Percentiles rank a stretch among this genome's conserved stretches.
These are phyloP conservation scores for Thermothelomyces thermophilus DNA, from an alignment of 2,329 filamentous ascomycete species.

Conservation along the genomic window DNA sequence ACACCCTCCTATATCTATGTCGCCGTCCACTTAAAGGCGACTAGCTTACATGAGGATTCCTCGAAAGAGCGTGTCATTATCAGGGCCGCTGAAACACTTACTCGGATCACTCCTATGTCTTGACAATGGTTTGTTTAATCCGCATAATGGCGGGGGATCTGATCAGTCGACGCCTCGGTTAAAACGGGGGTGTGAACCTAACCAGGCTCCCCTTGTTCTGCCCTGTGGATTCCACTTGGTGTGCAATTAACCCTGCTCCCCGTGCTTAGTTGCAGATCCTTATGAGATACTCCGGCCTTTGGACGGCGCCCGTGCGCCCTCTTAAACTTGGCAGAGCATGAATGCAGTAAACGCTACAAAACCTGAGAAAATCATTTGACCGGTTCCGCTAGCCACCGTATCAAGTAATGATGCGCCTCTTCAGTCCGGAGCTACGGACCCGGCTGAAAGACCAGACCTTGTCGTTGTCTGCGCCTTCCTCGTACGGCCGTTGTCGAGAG, in stretches of 20 bases:
- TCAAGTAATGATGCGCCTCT: too few species aligned
- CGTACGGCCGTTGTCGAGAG: conserved; percentile 1
- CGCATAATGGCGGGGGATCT: too few species aligned
- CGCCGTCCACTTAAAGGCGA: background rate
- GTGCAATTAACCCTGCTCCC: conserved; percentile 3
- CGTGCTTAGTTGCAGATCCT: conserved; percentile 17
- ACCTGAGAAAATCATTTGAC: conserved; percentile 10
- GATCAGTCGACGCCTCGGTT: too few species aligned
- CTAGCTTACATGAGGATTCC: background rate
- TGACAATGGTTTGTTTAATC: too few species aligned
- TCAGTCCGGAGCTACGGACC: background rate
- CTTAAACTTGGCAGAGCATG: background rate
- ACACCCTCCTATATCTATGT: background rate
- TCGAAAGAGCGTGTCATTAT: background rate
- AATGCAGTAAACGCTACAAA: background rate
- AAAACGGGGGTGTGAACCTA: background rate
- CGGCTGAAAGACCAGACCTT: background rate
- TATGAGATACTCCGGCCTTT: conserved; percentile 13
- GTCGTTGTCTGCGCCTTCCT: conserved; percentile 8
- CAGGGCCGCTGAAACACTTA: background rate
- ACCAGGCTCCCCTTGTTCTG: background rate
- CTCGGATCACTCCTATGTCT: too few species aligned
- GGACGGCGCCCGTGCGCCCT: conserved; percentile 1
- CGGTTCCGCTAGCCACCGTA: background rate
- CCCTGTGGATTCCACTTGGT: too few species aligned